Evolutionary conservation across 2,329 filamentous ascomycete species (phyloP).

Genomic region (Fonsecaea pugnacius): DNA sequence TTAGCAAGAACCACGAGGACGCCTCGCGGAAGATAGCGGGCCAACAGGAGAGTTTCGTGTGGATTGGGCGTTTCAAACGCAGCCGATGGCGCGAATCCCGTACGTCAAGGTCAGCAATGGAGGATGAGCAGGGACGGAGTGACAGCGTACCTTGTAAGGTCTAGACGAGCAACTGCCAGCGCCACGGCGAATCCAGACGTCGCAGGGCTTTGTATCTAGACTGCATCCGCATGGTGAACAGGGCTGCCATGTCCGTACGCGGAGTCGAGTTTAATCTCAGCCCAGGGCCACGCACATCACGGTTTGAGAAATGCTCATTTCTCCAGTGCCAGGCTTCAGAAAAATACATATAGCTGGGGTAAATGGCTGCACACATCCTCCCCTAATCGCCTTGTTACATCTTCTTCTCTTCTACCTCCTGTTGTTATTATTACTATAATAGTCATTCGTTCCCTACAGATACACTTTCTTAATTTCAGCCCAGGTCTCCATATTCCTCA

Average conservation of each 20-base stretch:
- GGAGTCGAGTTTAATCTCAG: constrained; percentile 26
- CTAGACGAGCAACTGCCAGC: constrained; percentile 11
- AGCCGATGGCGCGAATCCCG: constrained; percentile 17
- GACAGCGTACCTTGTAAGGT: neutral
- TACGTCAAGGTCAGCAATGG: constrained; percentile 14
- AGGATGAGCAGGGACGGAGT: constrained; percentile 1
- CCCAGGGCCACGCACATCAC: constrained; percentile 13
- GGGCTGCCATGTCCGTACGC: constrained; percentile 15
- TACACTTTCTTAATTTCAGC: neutral
- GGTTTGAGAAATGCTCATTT: constrained; percentile 22
- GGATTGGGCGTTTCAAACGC: constrained; percentile 25
- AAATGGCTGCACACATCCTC: constrained; percentile 5
- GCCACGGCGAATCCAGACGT: constrained; percentile 15
- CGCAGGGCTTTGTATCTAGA: constrained; percentile 9
- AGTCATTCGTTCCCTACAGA: neutral
- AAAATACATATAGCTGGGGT: constrained; percentile 10
- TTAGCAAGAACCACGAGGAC: constrained; percentile 24
- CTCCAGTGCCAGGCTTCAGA: constrained; percentile 20
- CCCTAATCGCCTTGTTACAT: neutral
- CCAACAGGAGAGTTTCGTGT: constrained; percentile 7
- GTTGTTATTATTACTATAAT: constrained; percentile 5
- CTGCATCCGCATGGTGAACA: constrained; percentile 2
- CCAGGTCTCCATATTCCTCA: neutral
- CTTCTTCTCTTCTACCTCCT: neutral
- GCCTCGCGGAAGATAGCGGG: constrained; percentile 9